Percentiles rank a stretch among this genome's conserved stretches.
These are phyloP conservation scores for Pythium plurisporium DNA, from an alignment of 352 stramenopile species.

Conservation along the genomic window DNA sequence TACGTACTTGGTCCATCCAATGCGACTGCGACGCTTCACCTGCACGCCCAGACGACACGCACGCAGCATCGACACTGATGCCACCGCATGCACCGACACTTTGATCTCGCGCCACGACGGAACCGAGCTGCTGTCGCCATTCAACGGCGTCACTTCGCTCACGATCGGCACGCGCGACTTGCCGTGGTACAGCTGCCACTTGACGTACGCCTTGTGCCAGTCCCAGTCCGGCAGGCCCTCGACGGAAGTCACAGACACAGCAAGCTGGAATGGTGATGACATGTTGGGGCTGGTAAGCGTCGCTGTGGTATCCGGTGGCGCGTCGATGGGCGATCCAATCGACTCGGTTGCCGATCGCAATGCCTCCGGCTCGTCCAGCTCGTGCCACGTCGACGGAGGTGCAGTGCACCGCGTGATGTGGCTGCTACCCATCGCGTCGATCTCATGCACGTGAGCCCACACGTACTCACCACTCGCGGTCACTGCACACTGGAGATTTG, in stretches of 20 bases:
- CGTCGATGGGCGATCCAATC: too few species aligned
- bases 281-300: neutral
- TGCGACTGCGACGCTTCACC: too few species aligned
- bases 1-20: slow-evolving; percentile 15
- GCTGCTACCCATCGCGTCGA: too few species aligned
- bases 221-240: slow-evolving; percentile 1
- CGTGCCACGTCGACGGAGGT: neutral
- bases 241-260: neutral
- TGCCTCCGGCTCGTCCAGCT: neutral
- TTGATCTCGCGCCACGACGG: neutral
- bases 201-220: slow-evolving; percentile 12
- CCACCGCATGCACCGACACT: neutral
- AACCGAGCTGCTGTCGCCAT: neutral
- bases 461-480: slow-evolving; percentile 14
- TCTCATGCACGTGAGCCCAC: slow-evolving; percentile 14
- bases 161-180: neutral
- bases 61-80: slow-evolving; percentile 3
- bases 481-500: slow-evolving; percentile 17
- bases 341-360: too few species aligned
- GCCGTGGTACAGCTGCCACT: slow-evolving; percentile 3
- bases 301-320: neutral
- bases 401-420: slow-evolving; percentile 1
- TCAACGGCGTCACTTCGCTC: neutral
- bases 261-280: neutral
- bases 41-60: too few species aligned